phyloP scores from a whole-genome alignment of 352 stramenopile genomes.

The Pythium chondricola region DNA sequence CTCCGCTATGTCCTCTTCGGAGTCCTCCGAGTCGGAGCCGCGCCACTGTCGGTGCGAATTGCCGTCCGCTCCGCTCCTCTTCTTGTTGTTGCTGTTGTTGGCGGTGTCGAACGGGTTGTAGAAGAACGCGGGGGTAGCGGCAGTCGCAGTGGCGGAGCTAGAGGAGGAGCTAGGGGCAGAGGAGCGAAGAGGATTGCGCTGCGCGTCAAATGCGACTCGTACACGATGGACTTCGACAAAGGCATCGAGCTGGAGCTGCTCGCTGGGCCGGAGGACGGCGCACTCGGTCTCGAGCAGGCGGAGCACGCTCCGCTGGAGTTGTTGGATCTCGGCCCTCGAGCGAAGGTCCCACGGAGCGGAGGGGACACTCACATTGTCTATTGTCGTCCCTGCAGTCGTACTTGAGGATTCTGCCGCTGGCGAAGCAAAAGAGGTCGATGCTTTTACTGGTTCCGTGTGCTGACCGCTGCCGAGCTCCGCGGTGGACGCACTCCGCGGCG shows the following conservation, averaged over 20 bases:
- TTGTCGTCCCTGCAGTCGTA: not conserved
- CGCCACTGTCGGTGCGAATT: not conserved
- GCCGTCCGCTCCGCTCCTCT: not conserved
- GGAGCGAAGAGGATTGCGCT: constrained; percentile 29
- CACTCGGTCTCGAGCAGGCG: constrained; percentile 52
- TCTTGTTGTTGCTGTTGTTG: constrained; percentile 1
- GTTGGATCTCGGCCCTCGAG: constrained; percentile 46
- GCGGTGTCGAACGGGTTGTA: constrained; percentile 30
- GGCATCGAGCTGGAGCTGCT: constrained; percentile 46
- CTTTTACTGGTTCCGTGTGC: not conserved
- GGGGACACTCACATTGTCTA: not conserved
- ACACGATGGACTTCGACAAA: constrained; percentile 61
- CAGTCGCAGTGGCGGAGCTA: not conserved
- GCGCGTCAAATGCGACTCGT: constrained; percentile 13
- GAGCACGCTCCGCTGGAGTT: constrained; percentile 47
- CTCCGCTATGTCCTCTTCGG: constrained; percentile 15
- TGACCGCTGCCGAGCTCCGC: not conserved
- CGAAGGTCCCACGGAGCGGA: constrained; percentile 50
- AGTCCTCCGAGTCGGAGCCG: constrained; percentile 6
- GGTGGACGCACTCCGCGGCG: constrained; percentile 6
- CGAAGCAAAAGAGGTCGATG: not conserved
- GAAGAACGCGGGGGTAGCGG: constrained; percentile 19
- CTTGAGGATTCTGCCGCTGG: not conserved
- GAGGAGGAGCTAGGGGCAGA: constrained; percentile 4
- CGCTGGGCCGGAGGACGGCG: constrained; percentile 33